Evolutionary conservation across 805 yeast species (phyloP), one percentile per base, ranked within the genome.

Genomic region (Wickerhamiella occidentalis): DNA sequence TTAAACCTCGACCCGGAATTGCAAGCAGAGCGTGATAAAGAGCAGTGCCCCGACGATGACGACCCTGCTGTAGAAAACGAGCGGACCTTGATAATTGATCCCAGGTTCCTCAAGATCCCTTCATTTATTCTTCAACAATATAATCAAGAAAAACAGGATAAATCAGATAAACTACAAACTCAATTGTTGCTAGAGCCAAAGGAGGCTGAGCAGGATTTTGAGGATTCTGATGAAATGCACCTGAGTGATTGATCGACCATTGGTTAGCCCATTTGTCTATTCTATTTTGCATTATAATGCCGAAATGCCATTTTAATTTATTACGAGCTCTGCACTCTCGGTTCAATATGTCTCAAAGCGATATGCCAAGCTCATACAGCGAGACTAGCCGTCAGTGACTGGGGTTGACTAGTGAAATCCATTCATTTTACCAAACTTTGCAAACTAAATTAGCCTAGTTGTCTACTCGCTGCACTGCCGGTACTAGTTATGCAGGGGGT

Each of bases 21-120:
- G n/a, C 29, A 41, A 15, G 26, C 23, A 9, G 45, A 25, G 3
- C 30, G 45, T 25, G 45, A 41, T 4, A 17, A 19, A 6, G 45
- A 21, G 11, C 35, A 25, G 13, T 6, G 18, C 33, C 7, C 17
- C n/a, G 45, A 41, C 25, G 38, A 26, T 6, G 49, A 46, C 19
- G 26, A 18, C 4, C 36, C 22, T 9, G 25, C 9, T 13, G 38
- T 15, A 18, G 38, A 6, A 28, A 21, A 29, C 6, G 47, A 43
- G 30, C 29, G 23, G 21, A 15, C 23, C 18, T n/a, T 42, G 37
- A 29, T 42, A 15, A 46, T 46, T 19, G 44, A 46, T 13, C 43
- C 44, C 12, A 15, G 18, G 15, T 46, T 23, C 18, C 18, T 46
- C 18, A 25, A 26, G 21, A 28, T 46, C 12, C 48, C 48, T 19